phyloP scores from a whole-genome alignment of 306 rosid species.

The Phaseolus lunatus region DNA sequence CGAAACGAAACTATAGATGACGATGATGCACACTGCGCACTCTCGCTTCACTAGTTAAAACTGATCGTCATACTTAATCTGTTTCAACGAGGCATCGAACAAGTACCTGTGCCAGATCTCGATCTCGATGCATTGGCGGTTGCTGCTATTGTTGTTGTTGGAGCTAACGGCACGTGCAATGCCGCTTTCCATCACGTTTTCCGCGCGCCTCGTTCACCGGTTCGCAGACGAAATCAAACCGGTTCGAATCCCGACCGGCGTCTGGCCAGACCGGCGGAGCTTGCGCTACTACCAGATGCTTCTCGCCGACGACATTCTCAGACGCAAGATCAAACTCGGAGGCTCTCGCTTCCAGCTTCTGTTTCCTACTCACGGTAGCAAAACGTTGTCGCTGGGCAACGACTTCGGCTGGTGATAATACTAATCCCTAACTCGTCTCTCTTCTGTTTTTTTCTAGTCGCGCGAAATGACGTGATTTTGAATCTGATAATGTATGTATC shows the following conservation, averaged over 20 bases:
- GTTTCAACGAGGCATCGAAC: neutral
- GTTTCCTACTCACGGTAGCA: constrained; percentile 76
- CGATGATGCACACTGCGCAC: constrained; percentile 48
- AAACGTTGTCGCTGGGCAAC: constrained; percentile 79
- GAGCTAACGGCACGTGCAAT: constrained; percentile 41
- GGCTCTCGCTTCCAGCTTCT: constrained; percentile 65
- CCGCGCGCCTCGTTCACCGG: constrained; percentile 72
- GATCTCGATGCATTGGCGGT: constrained; percentile 41
- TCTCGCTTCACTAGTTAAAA: constrained; percentile 31
- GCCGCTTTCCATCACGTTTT: constrained; percentile 51
- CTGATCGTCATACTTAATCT: constrained; percentile 26
- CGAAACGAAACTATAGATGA: neutral
- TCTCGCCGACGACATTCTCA: constrained; percentile 59
- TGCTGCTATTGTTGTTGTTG: constrained; percentile 37
- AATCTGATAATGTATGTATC: constrained; percentile 7
- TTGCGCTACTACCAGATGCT: constrained; percentile 64
- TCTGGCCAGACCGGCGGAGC: constrained; percentile 61
- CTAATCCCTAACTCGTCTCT: neutral
- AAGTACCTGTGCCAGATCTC: constrained; percentile 48
- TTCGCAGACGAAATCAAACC: constrained; percentile 72
- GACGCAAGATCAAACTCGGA: constrained; percentile 68
- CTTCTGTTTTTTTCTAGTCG: neutral
- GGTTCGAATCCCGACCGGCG: constrained; percentile 37
- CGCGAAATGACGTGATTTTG: constrained; percentile 1
- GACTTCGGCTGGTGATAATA: constrained; percentile 79